A percentile compares a stretch with the other conserved stretches of the same genome.
Evolutionary conservation across 2,329 filamentous ascomycete genomes (phyloP).

Genomic region (Dactylellina leptospora): DNA sequence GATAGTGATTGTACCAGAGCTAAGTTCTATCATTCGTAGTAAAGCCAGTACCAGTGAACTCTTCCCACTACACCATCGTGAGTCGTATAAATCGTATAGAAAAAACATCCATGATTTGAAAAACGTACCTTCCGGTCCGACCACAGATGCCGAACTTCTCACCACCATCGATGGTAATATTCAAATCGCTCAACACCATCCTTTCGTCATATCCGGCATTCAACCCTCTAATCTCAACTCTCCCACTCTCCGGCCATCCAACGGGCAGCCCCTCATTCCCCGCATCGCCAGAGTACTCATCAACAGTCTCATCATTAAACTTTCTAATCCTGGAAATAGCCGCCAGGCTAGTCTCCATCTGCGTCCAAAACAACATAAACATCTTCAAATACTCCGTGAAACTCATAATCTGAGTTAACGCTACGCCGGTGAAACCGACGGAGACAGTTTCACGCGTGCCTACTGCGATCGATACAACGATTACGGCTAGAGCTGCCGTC

Average conservation of each 20-base stretch:
- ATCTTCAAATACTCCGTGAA: constrained; percentile 58
- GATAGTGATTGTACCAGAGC: constrained; percentile 62
- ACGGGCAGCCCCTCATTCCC: constrained; percentile 53
- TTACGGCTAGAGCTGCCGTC: constrained; percentile 64
- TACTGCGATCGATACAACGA: constrained; percentile 65
- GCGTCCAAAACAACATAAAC: constrained; percentile 60
- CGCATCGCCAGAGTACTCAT: constrained; percentile 56
- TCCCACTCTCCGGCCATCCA: constrained; percentile 59
- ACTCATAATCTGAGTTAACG: constrained; percentile 59
- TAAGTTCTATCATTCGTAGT: constrained; percentile 64
- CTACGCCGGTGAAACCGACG: constrained; percentile 59
- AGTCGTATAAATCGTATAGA: background rate
- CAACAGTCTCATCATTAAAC: constrained; percentile 57
- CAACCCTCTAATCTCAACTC: constrained; percentile 59
- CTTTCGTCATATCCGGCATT: constrained; percentile 57
- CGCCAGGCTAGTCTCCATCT: constrained; percentile 60
- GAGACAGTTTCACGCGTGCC: constrained; percentile 59
- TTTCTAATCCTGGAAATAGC: constrained; percentile 60
- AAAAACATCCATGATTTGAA: background rate
- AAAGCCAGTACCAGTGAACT: constrained; percentile 64
- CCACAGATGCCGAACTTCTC: constrained; percentile 67
- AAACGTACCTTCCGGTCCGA: constrained; percentile 64
- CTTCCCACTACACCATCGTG: constrained; percentile 63
- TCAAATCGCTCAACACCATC: constrained; percentile 57
- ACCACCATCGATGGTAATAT: constrained; percentile 60